phyloP scores from a whole-genome alignment of 2,329 filamentous ascomycete genomes.

The Parascedosporium putredinis region DNA sequence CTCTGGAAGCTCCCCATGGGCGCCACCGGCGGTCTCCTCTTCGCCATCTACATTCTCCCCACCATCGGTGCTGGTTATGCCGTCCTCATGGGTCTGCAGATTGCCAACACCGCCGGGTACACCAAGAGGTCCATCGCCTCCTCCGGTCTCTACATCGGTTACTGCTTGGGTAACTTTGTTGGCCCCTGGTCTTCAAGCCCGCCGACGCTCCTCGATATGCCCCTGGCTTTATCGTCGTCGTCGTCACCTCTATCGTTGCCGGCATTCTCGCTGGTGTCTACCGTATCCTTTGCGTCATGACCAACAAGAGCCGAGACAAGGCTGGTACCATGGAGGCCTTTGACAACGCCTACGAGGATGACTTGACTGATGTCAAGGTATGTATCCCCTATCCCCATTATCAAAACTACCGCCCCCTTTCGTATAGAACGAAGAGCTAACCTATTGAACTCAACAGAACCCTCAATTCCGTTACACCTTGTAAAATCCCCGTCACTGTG shows the following conservation, averaged over 20 bases:
- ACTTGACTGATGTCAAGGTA: constrained; percentile 33
- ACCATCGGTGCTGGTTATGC: constrained; percentile 34
- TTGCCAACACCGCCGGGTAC: constrained; percentile 24
- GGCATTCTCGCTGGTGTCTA: constrained; percentile 29
- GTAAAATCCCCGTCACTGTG: constrained; percentile 4
- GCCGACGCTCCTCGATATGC: constrained; percentile 22
- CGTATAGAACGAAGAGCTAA: background rate
- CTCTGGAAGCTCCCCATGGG: constrained; percentile 31
- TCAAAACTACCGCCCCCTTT: background rate
- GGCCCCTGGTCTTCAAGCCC: constrained; percentile 28
- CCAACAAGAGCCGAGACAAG: constrained; percentile 31
- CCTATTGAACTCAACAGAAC: constrained; percentile 12
- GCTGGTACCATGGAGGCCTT: constrained; percentile 33
- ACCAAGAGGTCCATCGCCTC: constrained; percentile 32
- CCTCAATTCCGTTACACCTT: constrained; percentile 18
- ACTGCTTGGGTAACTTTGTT: constrained; percentile 29
- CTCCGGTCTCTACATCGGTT: constrained; percentile 35
- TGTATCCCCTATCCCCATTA: background rate
- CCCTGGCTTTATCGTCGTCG: constrained; percentile 25
- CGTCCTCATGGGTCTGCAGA: constrained; percentile 32
- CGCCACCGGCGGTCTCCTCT: constrained; percentile 32
- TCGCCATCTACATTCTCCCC: constrained; percentile 37
- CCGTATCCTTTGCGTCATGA: constrained; percentile 30
- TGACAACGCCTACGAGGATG: constrained; percentile 42
- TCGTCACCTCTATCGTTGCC: constrained; percentile 20